Percentiles rank a stretch among this genome's conserved stretches.
These are phyloP conservation scores for Colletotrichum tanaceti DNA, from an alignment of 2,329 filamentous ascomycete genomes.

Conservation along the genomic window DNA sequence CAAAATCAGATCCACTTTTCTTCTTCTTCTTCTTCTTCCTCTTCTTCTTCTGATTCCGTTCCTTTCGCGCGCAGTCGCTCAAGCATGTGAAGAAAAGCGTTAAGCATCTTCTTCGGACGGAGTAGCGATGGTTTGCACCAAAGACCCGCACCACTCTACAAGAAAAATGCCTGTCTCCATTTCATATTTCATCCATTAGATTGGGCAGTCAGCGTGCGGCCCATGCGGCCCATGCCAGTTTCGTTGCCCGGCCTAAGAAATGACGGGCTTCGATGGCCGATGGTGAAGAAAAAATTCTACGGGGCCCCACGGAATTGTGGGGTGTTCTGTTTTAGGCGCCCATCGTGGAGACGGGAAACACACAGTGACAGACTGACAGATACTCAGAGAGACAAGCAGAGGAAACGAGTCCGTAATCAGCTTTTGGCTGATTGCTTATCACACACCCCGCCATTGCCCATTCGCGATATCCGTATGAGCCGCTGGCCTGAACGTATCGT, in stretches of 20 bases:
- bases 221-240: constrained; percentile 29
- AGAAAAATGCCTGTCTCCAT: neutral
- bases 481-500: constrained; percentile 23
- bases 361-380: too few species aligned
- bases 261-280: constrained; percentile 20
- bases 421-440: constrained; percentile 23
- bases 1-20: neutral
- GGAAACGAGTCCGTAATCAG: neutral
- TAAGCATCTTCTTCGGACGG: neutral
- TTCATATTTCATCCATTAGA: neutral
- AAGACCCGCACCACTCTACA: neutral
- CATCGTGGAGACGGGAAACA: constrained; percentile 16
- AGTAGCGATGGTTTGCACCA: neutral
- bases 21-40: neutral
- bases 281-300: constrained; percentile 31
- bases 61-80: neutral
- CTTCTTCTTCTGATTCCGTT: neutral
- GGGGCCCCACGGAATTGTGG: constrained; percentile 37
- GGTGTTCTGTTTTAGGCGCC: constrained; percentile 9
- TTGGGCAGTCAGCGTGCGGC: constrained; percentile 4
- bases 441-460: constrained; percentile 19
- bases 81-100: constrained; percentile 1
- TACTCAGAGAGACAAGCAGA: neutral
- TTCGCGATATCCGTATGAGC: constrained; percentile 3
- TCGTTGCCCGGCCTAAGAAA: constrained; percentile 23